These are phyloP conservation scores for Monilinia vaccinii-corymbosi DNA, from an alignment of 2,329 filamentous ascomycete genomes.

Conservation along the genomic window DNA sequence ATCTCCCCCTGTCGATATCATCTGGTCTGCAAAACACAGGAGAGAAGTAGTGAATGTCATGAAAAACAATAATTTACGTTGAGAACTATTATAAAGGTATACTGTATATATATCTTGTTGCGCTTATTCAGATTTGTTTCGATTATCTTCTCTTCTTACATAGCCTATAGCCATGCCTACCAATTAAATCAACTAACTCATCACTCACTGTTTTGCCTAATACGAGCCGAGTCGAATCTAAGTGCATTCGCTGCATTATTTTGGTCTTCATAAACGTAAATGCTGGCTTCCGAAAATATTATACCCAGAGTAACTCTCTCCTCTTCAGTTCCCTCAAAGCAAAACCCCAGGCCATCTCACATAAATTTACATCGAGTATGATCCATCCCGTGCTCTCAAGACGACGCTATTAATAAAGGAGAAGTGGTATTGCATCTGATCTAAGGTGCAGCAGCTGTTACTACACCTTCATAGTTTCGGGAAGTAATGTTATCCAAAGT, in stretches of 20 bases:
- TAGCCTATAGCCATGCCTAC: conserved; percentile 4
- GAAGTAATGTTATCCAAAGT: conserved; percentile 90
- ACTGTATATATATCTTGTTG: not conserved
- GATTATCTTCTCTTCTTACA: conserved; percentile 2
- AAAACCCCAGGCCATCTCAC: conserved; percentile 1
- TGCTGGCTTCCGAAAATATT: conserved; percentile 5
- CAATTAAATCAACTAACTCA: conserved; percentile 9
- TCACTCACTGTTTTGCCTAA: conserved; percentile 6
- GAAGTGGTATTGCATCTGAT: not conserved
- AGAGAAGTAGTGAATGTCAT: not conserved
- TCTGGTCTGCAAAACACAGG: not conserved
- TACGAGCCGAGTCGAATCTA: conserved; percentile 8
- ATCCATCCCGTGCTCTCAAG: not conserved
- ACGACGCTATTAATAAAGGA: conserved; percentile 4
- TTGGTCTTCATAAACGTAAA: conserved; percentile 7
- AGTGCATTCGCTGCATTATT: conserved; percentile 11
- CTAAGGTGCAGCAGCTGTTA: conserved; percentile 33
- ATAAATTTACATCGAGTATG: conserved; percentile 12
- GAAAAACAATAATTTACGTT: not conserved
- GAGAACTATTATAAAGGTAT: not conserved
- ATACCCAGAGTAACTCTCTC: not conserved
- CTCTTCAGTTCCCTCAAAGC: not conserved
- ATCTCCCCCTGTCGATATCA: not conserved
- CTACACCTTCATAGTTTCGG: conserved; percentile 86
- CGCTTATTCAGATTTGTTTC: not conserved